Percentiles rank a stretch among this genome's conserved stretches.
These are phyloP conservation scores for Pelargonium nanum DNA, from an alignment of 345 rosid genomes.

Conservation along the genomic window DNA sequence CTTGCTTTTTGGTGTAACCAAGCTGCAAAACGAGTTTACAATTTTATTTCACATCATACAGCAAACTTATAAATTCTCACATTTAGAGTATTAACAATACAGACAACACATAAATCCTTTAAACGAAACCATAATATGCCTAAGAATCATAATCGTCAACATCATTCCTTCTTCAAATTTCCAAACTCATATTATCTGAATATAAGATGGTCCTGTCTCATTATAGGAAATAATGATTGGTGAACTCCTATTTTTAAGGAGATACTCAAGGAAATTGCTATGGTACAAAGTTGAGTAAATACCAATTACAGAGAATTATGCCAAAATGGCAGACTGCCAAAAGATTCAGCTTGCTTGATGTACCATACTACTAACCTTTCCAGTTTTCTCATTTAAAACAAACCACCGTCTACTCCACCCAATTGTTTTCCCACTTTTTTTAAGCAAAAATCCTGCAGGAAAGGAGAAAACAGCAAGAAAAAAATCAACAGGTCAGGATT, in stretches of 20 bases:
- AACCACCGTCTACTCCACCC: slow-evolving; percentile 96
- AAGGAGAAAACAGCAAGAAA: too few species aligned
- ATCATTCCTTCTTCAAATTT: too few species aligned
- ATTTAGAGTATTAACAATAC: neutral
- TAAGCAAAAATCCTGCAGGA: slow-evolving; percentile 72
- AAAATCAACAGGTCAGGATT: neutral
- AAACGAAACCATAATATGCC: neutral
- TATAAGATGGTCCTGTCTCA: neutral
- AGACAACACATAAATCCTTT: too few species aligned
- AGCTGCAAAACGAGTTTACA: slow-evolving; percentile 37
- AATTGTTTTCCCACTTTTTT: slow-evolving; percentile 84
- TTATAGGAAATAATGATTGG: neutral
- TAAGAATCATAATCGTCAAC: too few species aligned
- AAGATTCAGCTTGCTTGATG: neutral
- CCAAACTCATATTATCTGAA: neutral
- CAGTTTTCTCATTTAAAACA: slow-evolving; percentile 90
- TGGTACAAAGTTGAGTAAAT: neutral
- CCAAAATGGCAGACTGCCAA: too few species aligned
- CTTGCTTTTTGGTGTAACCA: slow-evolving; percentile 89
- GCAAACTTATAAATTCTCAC: too few species aligned
- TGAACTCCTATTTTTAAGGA: neutral
- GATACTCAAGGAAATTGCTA: neutral
- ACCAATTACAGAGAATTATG: neutral
- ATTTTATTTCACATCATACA: neutral
- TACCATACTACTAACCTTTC: slow-evolving; percentile 57